Evolutionary conservation across 805 yeast species (phyloP).

Genomic region (Schwanniomyces yamadae): DNA sequence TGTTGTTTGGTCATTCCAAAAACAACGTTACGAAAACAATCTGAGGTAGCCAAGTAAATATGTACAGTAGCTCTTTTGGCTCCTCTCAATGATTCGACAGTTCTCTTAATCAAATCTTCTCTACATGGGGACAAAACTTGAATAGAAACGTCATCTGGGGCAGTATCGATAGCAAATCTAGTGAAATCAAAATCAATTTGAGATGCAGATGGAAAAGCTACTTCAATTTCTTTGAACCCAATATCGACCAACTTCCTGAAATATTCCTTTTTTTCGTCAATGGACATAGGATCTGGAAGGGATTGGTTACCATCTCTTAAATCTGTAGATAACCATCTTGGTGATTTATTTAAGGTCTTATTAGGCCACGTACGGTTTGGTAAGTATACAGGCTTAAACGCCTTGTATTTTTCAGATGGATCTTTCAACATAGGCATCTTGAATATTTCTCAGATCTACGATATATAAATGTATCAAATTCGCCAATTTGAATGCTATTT

Average conservation of each 20-base stretch:
- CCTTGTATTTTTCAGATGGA: constrained; percentile 61
- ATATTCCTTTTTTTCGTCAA: constrained; percentile 71
- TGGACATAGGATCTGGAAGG: constrained; percentile 83
- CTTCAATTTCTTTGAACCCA: constrained; percentile 83
- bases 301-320: constrained; percentile 84
- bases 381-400: constrained; percentile 54
- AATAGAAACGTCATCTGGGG: constrained; percentile 74
- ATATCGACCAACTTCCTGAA: constrained; percentile 65
- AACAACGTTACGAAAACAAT: constrained; percentile 69
- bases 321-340: constrained; percentile 83
- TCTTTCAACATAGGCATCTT: constrained; percentile 46
- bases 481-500: no score
- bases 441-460: no score
- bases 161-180: constrained; percentile 66
- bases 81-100: constrained; percentile 70
- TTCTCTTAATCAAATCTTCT: constrained; percentile 67
- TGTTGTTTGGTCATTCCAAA: constrained; percentile 63
- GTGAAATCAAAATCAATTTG: constrained; percentile 82
- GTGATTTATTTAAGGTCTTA: constrained; percentile 56
- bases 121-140: constrained; percentile 79
- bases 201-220: constrained; percentile 78
- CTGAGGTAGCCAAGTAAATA: constrained; percentile 74
- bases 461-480: no score
- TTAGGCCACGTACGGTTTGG: constrained; percentile 73
- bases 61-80: constrained; percentile 77